Evolutionary conservation across 1,284 basidiomycete species (phyloP), one percentile per base, ranked within the genome.

Genomic region (Psilocybe mexicana): DNA sequence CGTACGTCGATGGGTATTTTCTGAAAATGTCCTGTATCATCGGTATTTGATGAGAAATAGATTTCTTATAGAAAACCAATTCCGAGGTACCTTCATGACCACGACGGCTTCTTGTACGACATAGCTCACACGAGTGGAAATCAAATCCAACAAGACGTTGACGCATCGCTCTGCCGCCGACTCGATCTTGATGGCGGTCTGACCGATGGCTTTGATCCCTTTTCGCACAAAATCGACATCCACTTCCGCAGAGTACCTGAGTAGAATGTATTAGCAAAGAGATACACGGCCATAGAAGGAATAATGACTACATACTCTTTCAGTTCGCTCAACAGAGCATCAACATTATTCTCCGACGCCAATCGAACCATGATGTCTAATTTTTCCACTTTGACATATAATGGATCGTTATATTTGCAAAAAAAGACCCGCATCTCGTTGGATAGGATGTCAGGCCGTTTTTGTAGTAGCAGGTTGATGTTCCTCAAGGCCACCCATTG

Each of bases 41-140:
- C 28, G 30, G 30, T 33, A 59, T 40, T 36, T 25, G 30, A 38
- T 11, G 25, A n/a, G 36, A 8, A 8, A 33, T 8, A 33, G 30
- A 33, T 33, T 18, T 18, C 18, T 55, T 52, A 28, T 30, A 11
- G 51, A 25, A 6, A 6, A 23, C 24, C 48, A 46, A 26, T 8
- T 36, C 33, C 44, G 44, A 38, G 0, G 43, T 52, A 91, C 92
- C 85, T 98, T 99, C 89, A 99, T 98, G 3, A 99, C 95, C 1
- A 98, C 94, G 30, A 98, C 93, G 0, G 94, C 95, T 74, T 99
- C 97, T 71, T 99, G 96, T 2, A 99, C 96, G 46, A 99, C 94
- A 69, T 99, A 99, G 77, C 88, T 95, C 56, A 98, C 93, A 35
- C 94, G 86, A 3, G 96, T 98, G 47, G 81, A 86, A 64, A 98